A percentile compares a stretch with the other conserved stretches of the same genome.
These are phyloP conservation scores for Candida dajiaensis DNA, from an alignment of 805 yeast species.

Conservation along the genomic window DNA sequence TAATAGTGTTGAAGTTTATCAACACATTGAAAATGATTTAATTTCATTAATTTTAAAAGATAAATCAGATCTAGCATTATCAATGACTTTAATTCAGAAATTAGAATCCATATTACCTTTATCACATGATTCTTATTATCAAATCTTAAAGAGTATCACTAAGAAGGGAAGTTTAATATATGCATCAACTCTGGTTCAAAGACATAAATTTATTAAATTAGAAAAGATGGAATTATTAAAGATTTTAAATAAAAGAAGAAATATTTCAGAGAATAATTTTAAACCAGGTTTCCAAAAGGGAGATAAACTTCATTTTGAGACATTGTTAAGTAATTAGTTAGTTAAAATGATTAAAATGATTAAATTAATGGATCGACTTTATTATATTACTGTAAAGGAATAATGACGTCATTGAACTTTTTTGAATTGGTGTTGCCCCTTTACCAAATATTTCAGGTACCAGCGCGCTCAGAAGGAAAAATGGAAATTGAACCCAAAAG, in stretches of 20 bases:
- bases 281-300: background rate
- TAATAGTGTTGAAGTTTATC: background rate
- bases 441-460: too few relatives aligned
- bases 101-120: background rate
- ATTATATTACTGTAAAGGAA: too few relatives aligned
- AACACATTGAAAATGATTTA: background rate
- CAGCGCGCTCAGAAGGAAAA: too few relatives aligned
- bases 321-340: too few relatives aligned
- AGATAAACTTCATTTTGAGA: background rate
- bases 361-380: too few relatives aligned
- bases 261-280: background rate
- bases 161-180: background rate
- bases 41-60: background rate
- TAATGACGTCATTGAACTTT: too few relatives aligned
- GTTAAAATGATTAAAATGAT: too few relatives aligned
- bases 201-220: background rate
- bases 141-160: background rate
- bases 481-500: too few relatives aligned
- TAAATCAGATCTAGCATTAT: background rate
- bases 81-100: background rate
- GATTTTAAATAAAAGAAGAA: background rate
- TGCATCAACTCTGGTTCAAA: background rate
- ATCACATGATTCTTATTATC: background rate
- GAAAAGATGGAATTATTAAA: background rate
- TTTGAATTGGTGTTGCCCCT: too few relatives aligned